A percentile compares a stretch with the other conserved stretches of the same genome.
These are phyloP conservation scores for Echites panduratus DNA, from an alignment of 257 asterid genomes.

Conservation along the genomic window DNA sequence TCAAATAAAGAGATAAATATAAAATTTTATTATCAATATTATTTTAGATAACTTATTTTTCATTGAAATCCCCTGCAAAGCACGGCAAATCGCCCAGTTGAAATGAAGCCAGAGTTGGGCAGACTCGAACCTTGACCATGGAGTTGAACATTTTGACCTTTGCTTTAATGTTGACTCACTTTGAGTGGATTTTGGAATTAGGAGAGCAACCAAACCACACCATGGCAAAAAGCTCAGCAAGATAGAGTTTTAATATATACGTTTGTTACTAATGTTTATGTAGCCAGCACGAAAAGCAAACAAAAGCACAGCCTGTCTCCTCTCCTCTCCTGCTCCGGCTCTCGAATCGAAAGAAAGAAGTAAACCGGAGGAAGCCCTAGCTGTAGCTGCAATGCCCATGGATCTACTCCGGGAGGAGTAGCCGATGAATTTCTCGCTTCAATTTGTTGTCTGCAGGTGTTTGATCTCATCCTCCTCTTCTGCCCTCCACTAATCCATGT, in stretches of 20 bases:
- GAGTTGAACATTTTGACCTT: background rate
- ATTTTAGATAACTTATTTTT: too few relatives aligned
- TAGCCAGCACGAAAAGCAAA: background rate
- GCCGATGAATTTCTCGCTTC: background rate
- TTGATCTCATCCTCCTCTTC: background rate
- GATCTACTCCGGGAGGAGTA: background rate
- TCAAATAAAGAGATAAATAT: too few relatives aligned
- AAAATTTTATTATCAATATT: too few relatives aligned
- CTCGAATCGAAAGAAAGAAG: background rate
- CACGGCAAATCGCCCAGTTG: too few relatives aligned
- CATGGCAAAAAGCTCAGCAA: background rate
- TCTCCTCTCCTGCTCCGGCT: background rate
- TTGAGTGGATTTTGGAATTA: background rate
- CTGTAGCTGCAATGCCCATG: background rate
- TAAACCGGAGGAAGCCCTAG: background rate
- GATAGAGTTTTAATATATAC: background rate
- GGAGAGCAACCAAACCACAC: too few relatives aligned
- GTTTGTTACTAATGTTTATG: background rate
- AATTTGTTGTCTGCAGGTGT: slow-evolving; percentile 1
- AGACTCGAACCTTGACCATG: background rate
- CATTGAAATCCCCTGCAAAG: too few relatives aligned
- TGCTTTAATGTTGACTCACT: background rate
- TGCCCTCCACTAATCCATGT: background rate
- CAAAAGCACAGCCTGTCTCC: background rate
- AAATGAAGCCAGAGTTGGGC: too few relatives aligned